Evolutionary conservation across 2,329 filamentous ascomycete genomes (phyloP), one percentile per base, ranked within the genome.

Genomic region (Ophiostoma quercus): DNA sequence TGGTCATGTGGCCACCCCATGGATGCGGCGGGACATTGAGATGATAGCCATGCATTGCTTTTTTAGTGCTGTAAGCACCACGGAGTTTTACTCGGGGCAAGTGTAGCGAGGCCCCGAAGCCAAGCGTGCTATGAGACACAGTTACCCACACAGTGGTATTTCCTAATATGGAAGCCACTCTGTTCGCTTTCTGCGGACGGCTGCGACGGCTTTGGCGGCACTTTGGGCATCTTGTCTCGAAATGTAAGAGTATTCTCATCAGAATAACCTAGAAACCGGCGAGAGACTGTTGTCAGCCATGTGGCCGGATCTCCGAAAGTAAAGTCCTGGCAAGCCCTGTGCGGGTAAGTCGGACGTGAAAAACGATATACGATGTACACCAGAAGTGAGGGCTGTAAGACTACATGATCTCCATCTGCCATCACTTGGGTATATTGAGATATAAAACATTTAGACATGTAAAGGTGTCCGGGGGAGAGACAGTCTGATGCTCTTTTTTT

Each of bases 61-160:
- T 57, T 22, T 65, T 65, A 65, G 62, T 19, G 62, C 62, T 22
- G 34, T 9, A 32, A n/a, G 34, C 34, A 14, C 11, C 14, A 32
- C 71, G 71, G 71, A 68, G 69, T 72, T 69, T 69, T 72, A 43
- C 62, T 72, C 71, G 71, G 71, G 69, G 68, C 68, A 71, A 71
- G 69, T 68, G 39, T 43, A 66, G 65, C 65, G 65, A 66, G 34
- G n/a, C 39, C 65, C 65, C 65, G 65, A 66, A 29, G 65, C 65
- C 63, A 66, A 66, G 65, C n/a, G 60, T 63, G 37, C 32, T 32
- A 37, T 19, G 60, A 57, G 51, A 57, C 51, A 41, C 12, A 41
- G 39, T 11, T 57, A 57, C n/a, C n/a, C n/a, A 57, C 51, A 57
- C 51, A 57, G 51, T 57, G n/a, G 22, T 22, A 25, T 57, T 57